phyloP scores from a whole-genome alignment of 2,329 filamentous ascomycete genomes.

The Aspergillus sp. region DNA sequence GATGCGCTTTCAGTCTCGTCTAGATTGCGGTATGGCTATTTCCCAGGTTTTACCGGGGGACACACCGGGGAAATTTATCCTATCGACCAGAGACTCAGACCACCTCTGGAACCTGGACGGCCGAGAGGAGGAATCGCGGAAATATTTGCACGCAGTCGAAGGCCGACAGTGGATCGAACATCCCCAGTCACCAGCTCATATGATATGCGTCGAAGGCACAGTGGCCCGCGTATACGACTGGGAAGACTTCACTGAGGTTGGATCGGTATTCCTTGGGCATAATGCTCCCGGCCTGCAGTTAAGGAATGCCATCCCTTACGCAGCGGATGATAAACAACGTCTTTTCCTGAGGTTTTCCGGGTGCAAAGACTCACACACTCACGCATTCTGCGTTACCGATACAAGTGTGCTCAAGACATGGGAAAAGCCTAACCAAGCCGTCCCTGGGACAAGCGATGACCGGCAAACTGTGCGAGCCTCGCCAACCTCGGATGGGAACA shows the following conservation, averaged over 20 bases:
- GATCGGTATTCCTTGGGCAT: not conserved
- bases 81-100: constrained; percentile 24
- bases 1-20: constrained; percentile 2
- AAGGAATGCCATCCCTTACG: not conserved
- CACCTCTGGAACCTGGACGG: constrained; percentile 20
- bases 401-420: not conserved
- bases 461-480: too few relatives aligned
- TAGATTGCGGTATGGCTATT: constrained; percentile 16
- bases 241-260: not conserved
- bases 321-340: not conserved
- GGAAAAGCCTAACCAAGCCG: too few relatives aligned
- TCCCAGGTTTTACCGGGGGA: constrained; percentile 18
- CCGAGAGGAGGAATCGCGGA: constrained; percentile 9
- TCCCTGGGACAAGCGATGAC: too few relatives aligned
- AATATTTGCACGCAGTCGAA: not conserved
- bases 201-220: not conserved
- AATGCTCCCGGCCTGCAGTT: not conserved
- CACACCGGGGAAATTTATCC: constrained; percentile 18
- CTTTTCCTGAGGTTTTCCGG: not conserved
- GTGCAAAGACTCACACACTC: not conserved
- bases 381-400: not conserved
- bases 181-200: not conserved
- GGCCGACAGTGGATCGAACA: not conserved
- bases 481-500: too few relatives aligned
- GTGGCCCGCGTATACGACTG: not conserved